Base-by-base conservation (phyloP, 352 stramenopile species). In the Saprolegnia parasitica region DNA sequence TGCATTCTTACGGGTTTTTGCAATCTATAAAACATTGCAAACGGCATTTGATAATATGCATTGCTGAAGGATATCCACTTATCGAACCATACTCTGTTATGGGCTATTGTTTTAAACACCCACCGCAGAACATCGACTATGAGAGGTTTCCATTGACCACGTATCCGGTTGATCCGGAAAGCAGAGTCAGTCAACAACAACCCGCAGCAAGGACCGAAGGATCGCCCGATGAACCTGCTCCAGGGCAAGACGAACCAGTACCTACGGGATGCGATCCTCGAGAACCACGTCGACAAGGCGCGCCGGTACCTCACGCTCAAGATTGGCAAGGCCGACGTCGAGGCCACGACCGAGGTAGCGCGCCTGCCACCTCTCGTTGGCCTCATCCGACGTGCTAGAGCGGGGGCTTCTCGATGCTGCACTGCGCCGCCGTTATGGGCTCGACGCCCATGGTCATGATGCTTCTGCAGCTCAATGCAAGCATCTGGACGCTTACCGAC, bases 231-330 rank as follows among this genome's bases (percentile, higher is more conserved):
- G 85, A 93, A 93, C 68, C 71, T 93, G 61, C 78, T 93, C 72
- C 83, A 93, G 72, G 81, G 81, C 64, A 93, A 91, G 79, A 93
- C 84, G 74, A 93, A 93, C 71, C 84, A 91, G 74, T 91, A 88
- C 73, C 74, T 93, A 58, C 83, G 83, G 42, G 86, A 93, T 56
- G 82, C 86, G 21, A 93, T 93, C 72, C 77, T 93, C 23, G 86
- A 93, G 65, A 82, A 83, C 24, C 90, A 82, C 45, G 76, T 91
- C 67, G 86, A 93, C 65, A 93, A 93, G 74, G 75, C 80, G 71
- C 78, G 85, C 15, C 83, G 83, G 40, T 91, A 93, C 61, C 75
- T 93, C 62, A 93, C 86, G 60, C 78, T 91, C 54, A 89, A 89
- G 76, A 89, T 93, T 55, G 86, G 83, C 73, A 93, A 91, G 70